These are phyloP conservation scores for Orbilia javanica DNA, from an alignment of 2,329 filamentous ascomycete genomes.

Conservation along the genomic window DNA sequence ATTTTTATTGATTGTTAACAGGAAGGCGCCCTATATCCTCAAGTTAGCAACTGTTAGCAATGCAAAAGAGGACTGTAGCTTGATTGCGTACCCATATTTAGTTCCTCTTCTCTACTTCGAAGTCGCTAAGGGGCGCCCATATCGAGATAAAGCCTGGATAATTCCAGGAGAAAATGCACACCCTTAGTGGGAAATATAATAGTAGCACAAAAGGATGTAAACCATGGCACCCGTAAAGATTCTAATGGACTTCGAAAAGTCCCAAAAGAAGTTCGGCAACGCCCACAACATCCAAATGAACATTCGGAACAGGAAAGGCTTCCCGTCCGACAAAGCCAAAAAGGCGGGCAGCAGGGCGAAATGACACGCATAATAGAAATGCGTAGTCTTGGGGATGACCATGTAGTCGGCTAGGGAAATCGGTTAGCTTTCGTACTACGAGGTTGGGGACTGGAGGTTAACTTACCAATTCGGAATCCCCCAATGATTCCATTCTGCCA, in stretches of 20 bases:
- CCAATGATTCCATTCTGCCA: background rate
- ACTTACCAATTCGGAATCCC: background rate
- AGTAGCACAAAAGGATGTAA: background rate
- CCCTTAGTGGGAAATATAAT: background rate
- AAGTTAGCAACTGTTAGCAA: no score
- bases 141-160: no score
- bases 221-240: background rate
- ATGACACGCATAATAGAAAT: slow-evolving; percentile 1
- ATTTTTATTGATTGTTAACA: background rate
- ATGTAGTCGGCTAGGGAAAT: background rate
- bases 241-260: background rate
- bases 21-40: no score
- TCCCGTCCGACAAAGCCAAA: background rate
- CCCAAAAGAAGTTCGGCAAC: slow-evolving; percentile 8
- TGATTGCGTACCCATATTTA: background rate
- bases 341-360: slow-evolving; percentile 1
- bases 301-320: slow-evolving; percentile 11
- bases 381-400: background rate
- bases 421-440: background rate
- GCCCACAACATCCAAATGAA: slow-evolving; percentile 12
- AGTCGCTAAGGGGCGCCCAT: background rate
- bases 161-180: background rate
- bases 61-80: background rate
- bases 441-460: background rate
- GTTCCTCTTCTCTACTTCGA: background rate